Evolutionary conservation across 108 stramenopile species (phyloP).

Genomic region (Cyclotella cryptica): DNA sequence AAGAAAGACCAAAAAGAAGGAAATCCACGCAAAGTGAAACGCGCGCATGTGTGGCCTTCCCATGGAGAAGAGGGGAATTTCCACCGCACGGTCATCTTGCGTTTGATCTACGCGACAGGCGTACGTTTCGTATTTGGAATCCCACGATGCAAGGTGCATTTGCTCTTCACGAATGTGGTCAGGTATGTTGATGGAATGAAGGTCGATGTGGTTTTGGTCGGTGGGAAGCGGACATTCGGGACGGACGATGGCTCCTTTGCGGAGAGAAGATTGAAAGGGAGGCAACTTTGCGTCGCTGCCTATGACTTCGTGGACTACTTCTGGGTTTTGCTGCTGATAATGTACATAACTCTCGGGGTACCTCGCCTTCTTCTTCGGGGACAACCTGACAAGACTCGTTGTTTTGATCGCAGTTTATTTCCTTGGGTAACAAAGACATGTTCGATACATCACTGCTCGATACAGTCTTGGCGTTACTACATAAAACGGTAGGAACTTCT

Average conservation of each 20-base stretch:
- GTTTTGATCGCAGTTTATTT: conserved; percentile 15
- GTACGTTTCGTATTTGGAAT: conserved; percentile 69
- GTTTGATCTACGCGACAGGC: conserved; percentile 59
- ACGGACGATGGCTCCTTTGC: conserved; percentile 31
- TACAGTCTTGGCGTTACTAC: not conserved
- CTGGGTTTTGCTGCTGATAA: not conserved
- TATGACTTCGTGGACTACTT: not conserved
- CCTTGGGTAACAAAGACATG: conserved; percentile 1
- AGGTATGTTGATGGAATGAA: not conserved
- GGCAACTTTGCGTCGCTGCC: not conserved
- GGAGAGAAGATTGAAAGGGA: conserved; percentile 33
- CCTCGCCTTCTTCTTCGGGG: not conserved
- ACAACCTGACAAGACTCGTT: conserved; percentile 8
- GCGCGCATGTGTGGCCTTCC: conserved; percentile 89
- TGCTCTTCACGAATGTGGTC: conserved; percentile 25
- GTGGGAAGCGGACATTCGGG: not conserved
- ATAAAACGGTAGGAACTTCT: not conserved
- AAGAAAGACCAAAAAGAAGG: conserved; percentile 73
- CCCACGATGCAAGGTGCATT: conserved; percentile 57
- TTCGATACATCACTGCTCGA: conserved; percentile 7
- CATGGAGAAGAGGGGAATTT: conserved; percentile 52
- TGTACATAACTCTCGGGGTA: not conserved
- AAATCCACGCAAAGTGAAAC: conserved; percentile 82
- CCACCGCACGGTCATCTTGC: conserved; percentile 63
- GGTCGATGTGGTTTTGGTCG: not conserved